phyloP scores from a whole-genome alignment of 805 yeast species.

The Dipodascus geniculatus region DNA sequence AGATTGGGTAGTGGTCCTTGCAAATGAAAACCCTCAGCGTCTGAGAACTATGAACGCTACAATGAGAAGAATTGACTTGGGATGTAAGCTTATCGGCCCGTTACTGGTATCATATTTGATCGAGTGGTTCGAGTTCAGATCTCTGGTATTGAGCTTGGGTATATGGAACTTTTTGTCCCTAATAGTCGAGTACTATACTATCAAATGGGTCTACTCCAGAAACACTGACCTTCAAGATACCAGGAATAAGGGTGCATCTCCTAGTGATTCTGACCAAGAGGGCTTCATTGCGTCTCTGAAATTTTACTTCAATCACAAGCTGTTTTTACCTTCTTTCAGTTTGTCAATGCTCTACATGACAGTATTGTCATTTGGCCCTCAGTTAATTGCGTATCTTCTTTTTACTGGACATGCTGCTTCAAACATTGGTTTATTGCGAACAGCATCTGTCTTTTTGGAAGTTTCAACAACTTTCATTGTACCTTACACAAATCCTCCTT shows the following conservation, averaged over 20 bases:
- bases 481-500: conserved; percentile 23
- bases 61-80: conserved; percentile 30
- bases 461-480: conserved; percentile 25
- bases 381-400: conserved; percentile 27
- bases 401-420: conserved; percentile 23
- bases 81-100: conserved; percentile 30
- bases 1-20: conserved; percentile 32
- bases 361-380: conserved; percentile 30
- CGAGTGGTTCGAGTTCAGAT: conserved; percentile 15
- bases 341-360: conserved; percentile 26
- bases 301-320: conserved; percentile 19
- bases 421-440: conserved; percentile 25
- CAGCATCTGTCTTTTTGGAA: conserved; percentile 26
- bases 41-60: conserved; percentile 24
- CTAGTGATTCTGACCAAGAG: conserved; percentile 3
- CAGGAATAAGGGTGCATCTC: neutral
- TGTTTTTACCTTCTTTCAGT: conserved; percentile 25
- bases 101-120: conserved; percentile 26
- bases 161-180: conserved; percentile 22
- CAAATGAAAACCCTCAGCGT: conserved; percentile 17
- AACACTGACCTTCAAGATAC: conserved; percentile 21
- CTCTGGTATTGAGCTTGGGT: conserved; percentile 22
- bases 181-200: conserved; percentile 25
- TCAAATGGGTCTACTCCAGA: conserved; percentile 24
- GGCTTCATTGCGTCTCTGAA: neutral